Evolutionary conservation across 768 basidiomycete species (phyloP).

Genomic region (Mycena crocata): DNA sequence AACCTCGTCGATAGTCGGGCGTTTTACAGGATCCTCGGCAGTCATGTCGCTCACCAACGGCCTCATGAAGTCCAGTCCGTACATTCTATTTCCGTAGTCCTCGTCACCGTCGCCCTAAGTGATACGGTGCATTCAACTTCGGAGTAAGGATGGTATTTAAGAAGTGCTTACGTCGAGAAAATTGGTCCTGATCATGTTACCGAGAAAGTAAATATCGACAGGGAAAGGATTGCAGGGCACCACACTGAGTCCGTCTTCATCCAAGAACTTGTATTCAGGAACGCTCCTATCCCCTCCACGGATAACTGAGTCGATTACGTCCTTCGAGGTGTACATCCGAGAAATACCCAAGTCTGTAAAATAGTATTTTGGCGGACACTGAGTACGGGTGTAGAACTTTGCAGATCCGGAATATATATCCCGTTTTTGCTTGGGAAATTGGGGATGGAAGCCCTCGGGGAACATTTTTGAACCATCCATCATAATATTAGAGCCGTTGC

Average conservation of each 20-base stretch:
- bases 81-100: too few species aligned
- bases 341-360: conserved; percentile 37
- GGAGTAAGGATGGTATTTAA: not conserved
- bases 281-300: not conserved
- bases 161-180: too few species aligned
- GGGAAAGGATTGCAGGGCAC: too few species aligned
- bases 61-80: conserved; percentile 43
- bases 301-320: not conserved
- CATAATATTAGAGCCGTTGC: not conserved
- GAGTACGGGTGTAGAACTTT: conserved; percentile 25
- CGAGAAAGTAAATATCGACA: too few species aligned
- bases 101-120: not conserved
- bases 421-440: not conserved
- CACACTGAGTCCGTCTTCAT: not conserved
- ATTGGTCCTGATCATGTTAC: not conserved
- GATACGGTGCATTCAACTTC: not conserved
- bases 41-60: conserved; percentile 46
- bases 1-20: conserved; percentile 47
- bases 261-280: not conserved
- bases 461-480: not conserved
- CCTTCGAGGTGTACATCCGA: conserved; percentile 4
- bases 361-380: conserved; percentile 28
- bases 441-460: not conserved
- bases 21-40: conserved; percentile 42
- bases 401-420: conserved; percentile 8